Base-by-base conservation (phyloP, 2,329 filamentous ascomycete species). In the Aspergillus terreus region DNA sequence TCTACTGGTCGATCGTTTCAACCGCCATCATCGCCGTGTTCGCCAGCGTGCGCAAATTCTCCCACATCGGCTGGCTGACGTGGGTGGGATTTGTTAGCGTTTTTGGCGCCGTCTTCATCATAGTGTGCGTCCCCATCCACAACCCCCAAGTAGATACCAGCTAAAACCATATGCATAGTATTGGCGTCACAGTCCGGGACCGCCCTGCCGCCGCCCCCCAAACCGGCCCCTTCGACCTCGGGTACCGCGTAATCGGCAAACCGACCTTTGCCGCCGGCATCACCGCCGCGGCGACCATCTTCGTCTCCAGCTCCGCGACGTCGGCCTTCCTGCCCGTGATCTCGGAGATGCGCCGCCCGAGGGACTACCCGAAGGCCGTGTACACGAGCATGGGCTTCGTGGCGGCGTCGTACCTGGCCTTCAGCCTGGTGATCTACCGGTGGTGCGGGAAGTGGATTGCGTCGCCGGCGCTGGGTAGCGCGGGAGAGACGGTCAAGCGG, bases 281-380 rank as follows among this genome's bases (percentile, higher is more conserved):
- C 58, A 79, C 78, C 0, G 80, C 82, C 36, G 75, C 78, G 0
- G 74, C 76, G 2, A 83, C 80, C 2, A 84, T 86, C 55, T 83
- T 85, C 67, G 78, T 80, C 51, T 82, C 81, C 2, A 78, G 76
- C 6, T 79, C 82, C 0, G 81, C 79, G 15, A 84, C 82, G 0
- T 80, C 78, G 0, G 81, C 81, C 1, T 86, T 85, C 60, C 68
- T 86, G 1, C 82, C 82, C 4, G 81, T 87, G 52, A 86, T 86
- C 48, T 81, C 79, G 0, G 84, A 87, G 69, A 87, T 87, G 82
- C 73, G 71, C 40, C 73, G 76, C 27, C 83, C 83, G 0, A 73
- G 72, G 17, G 80, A 85, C 57, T 86, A 81, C 65, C 76, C 76
- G 53, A 85, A 84, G 64, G 78, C 83, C 0, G 72, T 86, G 0